Conservation (phyloP, 345 rosid species). For the Garcia nutans region DNA sequence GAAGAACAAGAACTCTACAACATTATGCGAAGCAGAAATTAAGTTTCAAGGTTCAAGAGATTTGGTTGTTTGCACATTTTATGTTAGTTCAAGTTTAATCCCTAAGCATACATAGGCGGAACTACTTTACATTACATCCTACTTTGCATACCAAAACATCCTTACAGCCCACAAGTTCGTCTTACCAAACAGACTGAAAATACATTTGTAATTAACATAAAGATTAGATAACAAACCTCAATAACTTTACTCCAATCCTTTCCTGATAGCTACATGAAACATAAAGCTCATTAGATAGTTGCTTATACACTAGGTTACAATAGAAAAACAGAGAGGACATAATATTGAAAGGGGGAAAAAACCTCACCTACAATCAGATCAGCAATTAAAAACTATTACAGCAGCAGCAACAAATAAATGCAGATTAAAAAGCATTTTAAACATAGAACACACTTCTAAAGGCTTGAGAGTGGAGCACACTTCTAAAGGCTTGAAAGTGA, state of each 20-base stretch:
- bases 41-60: conserved; percentile 20
- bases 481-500: neutral
- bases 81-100: conserved; percentile 8
- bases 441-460: too few species aligned
- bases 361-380: conserved; percentile 13
- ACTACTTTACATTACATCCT: neutral
- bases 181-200: conserved; percentile 1
- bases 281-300: conserved; percentile 35
- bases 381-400: conserved; percentile 2
- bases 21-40: conserved; percentile 23
- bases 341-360: neutral
- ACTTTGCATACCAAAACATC: neutral
- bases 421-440: neutral
- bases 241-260: conserved; percentile 67
- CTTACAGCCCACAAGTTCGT: neutral
- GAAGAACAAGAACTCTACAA: conserved; percentile 26
- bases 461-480: too few species aligned
- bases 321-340: neutral
- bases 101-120: conserved; percentile 11
- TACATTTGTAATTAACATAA: neutral
- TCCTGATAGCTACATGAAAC: conserved; percentile 58
- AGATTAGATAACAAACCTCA: conserved; percentile 59
- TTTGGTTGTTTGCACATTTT: conserved; percentile 15
- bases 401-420: neutral
- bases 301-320: neutral